Percentiles rank a stretch among this genome's conserved stretches.
phyloP scores from a whole-genome alignment of 164 flowering plant genomes.

The Vitis amurensis region DNA sequence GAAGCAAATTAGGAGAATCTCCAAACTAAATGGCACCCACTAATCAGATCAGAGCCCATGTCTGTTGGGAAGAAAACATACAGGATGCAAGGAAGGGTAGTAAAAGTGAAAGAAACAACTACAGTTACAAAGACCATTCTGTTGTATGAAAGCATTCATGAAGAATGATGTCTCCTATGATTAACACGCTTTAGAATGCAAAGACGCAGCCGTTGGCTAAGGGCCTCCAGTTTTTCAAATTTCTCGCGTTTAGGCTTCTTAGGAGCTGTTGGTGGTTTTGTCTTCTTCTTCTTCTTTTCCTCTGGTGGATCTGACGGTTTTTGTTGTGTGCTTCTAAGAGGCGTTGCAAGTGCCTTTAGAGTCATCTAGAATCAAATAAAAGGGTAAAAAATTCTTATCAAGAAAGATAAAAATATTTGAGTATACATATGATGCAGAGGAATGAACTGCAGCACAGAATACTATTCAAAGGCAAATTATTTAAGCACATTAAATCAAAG shows the following conservation, averaged over 20 bases:
- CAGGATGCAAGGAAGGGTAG: background rate
- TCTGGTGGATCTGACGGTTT: constrained; percentile 27
- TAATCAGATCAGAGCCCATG: background rate
- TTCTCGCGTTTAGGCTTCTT: constrained; percentile 65
- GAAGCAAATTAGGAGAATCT: background rate
- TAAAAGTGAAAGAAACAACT: background rate
- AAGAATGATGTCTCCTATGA: constrained; percentile 52
- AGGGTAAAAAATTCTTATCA: background rate
- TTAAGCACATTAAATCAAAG: no score
- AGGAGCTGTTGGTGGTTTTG: constrained; percentile 14
- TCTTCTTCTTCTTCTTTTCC: constrained; percentile 35
- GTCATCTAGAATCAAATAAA: constrained; percentile 28
- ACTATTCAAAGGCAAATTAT: background rate
- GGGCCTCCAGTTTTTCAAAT: constrained; percentile 70
- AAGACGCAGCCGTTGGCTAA: constrained; percentile 68
- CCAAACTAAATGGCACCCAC: background rate
- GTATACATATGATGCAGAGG: background rate
- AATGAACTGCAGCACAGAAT: background rate
- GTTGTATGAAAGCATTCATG: constrained; percentile 33
- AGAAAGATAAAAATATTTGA: background rate
- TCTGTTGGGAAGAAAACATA: background rate
- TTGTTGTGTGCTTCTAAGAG: constrained; percentile 40
- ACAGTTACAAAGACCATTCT: constrained; percentile 17
- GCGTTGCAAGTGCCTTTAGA: constrained; percentile 55
- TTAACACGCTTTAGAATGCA: constrained; percentile 67